Conservation (phyloP, 306 rosid species). For the Quercus variabilis region DNA sequence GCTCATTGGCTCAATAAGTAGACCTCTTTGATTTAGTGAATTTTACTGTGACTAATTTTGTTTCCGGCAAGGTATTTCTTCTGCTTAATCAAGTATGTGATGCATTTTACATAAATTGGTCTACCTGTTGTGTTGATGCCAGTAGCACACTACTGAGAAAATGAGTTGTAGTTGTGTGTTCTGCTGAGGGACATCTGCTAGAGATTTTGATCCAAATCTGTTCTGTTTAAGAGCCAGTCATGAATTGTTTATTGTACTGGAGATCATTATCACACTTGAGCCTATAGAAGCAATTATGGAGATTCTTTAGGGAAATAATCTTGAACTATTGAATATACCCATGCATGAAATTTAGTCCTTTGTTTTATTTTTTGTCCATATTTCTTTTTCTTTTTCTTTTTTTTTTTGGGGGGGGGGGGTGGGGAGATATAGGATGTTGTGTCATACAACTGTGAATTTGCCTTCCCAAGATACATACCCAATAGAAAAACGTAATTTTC, state of each 20-base stretch:
- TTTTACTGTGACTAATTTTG: neutral
- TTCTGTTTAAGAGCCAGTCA: neutral
- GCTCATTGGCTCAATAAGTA: neutral
- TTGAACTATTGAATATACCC: too few species aligned
- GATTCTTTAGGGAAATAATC: too few species aligned
- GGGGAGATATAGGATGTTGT: too few species aligned
- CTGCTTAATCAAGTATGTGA: neutral
- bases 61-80: neutral
- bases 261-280: too few species aligned
- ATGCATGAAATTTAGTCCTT: too few species aligned
- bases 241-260: too few species aligned
- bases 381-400: too few species aligned
- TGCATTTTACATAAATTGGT: neutral
- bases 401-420: too few species aligned
- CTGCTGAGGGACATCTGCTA: too few species aligned
- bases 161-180: neutral
- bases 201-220: too few species aligned
- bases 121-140: neutral
- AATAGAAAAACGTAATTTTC: neutral
- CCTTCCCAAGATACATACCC: neutral
- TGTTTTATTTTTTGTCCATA: too few species aligned
- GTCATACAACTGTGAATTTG: neutral
- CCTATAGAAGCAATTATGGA: too few species aligned
- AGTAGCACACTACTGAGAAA: neutral
- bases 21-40: neutral